Evolutionary conservation across 208 protist species (phyloP).

Genomic region (Willaertia magna): DNA sequence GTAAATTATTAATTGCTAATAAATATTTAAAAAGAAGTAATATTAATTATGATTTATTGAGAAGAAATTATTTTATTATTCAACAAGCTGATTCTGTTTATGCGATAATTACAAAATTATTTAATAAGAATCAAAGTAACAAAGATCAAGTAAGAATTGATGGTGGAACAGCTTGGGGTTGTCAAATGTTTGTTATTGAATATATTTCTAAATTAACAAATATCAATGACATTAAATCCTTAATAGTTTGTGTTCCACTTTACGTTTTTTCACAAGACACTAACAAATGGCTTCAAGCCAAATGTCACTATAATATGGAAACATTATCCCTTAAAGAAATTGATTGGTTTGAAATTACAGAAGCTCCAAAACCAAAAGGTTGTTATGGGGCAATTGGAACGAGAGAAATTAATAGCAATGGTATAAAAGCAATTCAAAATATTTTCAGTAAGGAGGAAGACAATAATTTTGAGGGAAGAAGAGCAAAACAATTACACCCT

Average conservation of each 20-base stretch:
- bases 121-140: not conserved
- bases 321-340: not conserved
- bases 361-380: not conserved
- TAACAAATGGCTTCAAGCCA: not conserved
- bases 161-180: not conserved
- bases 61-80: not conserved
- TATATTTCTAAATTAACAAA: not conserved
- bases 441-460: too few species aligned
- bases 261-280: not conserved
- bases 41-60: not conserved
- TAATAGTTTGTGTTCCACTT: too few species aligned
- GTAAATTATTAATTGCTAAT: not conserved
- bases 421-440: not conserved
- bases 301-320: not conserved
- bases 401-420: not conserved
- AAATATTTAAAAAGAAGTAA: not conserved
- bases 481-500: too few species aligned
- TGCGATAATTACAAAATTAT: not conserved
- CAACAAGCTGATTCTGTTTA: not conserved
- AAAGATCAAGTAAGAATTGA: not conserved
- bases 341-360: not conserved
- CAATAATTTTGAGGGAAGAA: too few species aligned
- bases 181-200: not conserved
- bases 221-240: not conserved
- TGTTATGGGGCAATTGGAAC: not conserved